phyloP scores from a whole-genome alignment of 1,139 yeast species.

The Saccharomyces hybrid region DNA sequence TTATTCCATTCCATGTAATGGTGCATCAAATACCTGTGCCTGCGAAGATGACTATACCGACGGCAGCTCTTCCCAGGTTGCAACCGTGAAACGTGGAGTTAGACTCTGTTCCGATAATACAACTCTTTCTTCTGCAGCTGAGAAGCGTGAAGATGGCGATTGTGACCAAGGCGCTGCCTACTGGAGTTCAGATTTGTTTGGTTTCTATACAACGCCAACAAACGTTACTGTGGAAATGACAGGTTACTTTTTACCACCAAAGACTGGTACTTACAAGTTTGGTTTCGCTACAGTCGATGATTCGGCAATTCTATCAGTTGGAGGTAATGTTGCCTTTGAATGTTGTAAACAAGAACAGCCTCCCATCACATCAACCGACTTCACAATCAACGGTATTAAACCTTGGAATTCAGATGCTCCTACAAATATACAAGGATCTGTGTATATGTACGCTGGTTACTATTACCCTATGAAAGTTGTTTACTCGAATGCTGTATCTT shows the following conservation, averaged over 20 bases:
- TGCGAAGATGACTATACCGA: too few species aligned
- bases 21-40: too few species aligned
- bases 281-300: conserved; percentile 22
- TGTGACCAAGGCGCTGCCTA: neutral
- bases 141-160: neutral
- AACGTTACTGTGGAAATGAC: conserved; percentile 21
- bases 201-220: conserved; percentile 2
- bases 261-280: conserved; percentile 26
- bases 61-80: neutral
- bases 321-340: conserved; percentile 25
- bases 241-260: conserved; percentile 26
- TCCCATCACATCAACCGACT: conserved; percentile 3
- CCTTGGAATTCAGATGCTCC: conserved; percentile 3
- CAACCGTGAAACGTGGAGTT: neutral
- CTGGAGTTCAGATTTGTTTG: conserved; percentile 2
- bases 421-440: too few species aligned
- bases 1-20: conserved; percentile 29
- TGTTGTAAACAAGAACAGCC: conserved; percentile 23
- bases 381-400: conserved; percentile 9
- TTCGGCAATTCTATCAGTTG: conserved; percentile 25
- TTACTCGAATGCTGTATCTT: conserved; percentile 5
- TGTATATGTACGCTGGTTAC: conserved; percentile 6
- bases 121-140: neutral
- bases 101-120: neutral
- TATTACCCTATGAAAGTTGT: conserved; percentile 30